Conservation (phyloP, 305 asterid species). For the Fraxinus floribunda region DNA sequence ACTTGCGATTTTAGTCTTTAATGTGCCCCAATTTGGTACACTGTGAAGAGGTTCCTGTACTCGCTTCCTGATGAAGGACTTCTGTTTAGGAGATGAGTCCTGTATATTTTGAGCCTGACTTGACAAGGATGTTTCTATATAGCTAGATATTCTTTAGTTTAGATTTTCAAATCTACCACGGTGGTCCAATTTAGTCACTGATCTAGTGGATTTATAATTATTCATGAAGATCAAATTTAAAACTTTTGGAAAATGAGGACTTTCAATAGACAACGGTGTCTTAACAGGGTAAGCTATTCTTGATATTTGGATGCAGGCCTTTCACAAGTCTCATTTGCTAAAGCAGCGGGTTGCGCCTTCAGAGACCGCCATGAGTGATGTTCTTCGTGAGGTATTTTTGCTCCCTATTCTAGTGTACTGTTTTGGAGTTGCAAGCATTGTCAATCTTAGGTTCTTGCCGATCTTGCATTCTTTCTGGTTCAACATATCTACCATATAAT, state of each 20-base stretch:
- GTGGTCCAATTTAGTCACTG: slow-evolving; percentile 7
- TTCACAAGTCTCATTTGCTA: slow-evolving; percentile 93
- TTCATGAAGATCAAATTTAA: slow-evolving; percentile 11
- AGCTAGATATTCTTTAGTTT: neutral
- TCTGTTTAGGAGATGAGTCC: neutral
- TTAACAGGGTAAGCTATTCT: slow-evolving; percentile 11
- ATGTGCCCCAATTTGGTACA: neutral
- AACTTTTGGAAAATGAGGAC: neutral
- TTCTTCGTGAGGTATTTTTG: slow-evolving; percentile 79
- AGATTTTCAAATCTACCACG: neutral
- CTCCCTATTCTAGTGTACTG: slow-evolving; percentile 13
- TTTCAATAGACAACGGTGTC: neutral
- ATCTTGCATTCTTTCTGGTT: neutral
- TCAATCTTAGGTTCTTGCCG: neutral
- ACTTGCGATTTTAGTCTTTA: neutral
- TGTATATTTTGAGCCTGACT: neutral
- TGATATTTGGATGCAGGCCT: slow-evolving; percentile 57
- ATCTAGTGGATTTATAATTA: neutral
- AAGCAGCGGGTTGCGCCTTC: slow-evolving; percentile 98
- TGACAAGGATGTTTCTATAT: neutral
- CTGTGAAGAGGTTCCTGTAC: neutral
- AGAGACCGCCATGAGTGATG: slow-evolving; percentile 99
- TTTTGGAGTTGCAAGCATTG: neutral
- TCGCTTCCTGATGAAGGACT: neutral
- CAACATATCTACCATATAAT: neutral